Evolutionary conservation across 495 filamentous ascomycete species (phyloP).

Genomic region (Trichoderma parareesei): DNA sequence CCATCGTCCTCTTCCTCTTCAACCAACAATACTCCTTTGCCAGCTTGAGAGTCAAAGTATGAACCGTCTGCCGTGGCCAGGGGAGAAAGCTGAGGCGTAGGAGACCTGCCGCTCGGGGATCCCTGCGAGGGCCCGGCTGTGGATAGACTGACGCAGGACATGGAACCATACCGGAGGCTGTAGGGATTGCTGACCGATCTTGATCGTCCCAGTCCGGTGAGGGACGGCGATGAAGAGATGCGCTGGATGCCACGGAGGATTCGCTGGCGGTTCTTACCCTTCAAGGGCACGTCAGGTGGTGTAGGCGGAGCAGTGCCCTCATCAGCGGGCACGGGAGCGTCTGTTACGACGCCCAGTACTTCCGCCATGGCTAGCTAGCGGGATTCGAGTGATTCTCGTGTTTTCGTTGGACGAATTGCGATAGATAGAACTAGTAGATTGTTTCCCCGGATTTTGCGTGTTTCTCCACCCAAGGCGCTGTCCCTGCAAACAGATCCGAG

Average conservation of each 20-base stretch:
- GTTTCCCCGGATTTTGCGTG: not conserved
- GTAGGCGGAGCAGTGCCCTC: not conserved
- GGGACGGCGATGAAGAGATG: conserved; percentile 78
- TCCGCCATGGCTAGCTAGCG: not conserved
- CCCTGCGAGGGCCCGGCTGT: conserved; percentile 29
- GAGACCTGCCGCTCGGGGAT: conserved; percentile 35
- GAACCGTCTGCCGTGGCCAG: conserved; percentile 36
- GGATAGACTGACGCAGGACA: conserved; percentile 80
- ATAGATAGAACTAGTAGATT: too few relatives aligned
- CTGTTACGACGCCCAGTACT: not conserved
- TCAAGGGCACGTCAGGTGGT: conserved; percentile 42
- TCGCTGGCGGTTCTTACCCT: conserved; percentile 64
- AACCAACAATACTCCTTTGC: conserved; percentile 31
- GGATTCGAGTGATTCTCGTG: not conserved
- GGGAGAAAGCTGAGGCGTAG: not conserved
- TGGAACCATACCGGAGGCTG: conserved; percentile 31
- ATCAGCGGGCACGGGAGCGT: not conserved
- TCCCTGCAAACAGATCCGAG: not conserved
- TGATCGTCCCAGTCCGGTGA: conserved; percentile 56
- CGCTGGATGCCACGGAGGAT: conserved; percentile 75
- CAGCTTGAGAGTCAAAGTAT: conserved; percentile 47
- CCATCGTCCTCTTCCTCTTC: conserved; percentile 18
- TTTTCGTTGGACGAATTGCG: not conserved
- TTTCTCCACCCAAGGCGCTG: not conserved
- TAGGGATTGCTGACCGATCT: conserved; percentile 62